phyloP scores from a whole-genome alignment of 139 green algal genomes.

The Zygnema cylindricum region DNA sequence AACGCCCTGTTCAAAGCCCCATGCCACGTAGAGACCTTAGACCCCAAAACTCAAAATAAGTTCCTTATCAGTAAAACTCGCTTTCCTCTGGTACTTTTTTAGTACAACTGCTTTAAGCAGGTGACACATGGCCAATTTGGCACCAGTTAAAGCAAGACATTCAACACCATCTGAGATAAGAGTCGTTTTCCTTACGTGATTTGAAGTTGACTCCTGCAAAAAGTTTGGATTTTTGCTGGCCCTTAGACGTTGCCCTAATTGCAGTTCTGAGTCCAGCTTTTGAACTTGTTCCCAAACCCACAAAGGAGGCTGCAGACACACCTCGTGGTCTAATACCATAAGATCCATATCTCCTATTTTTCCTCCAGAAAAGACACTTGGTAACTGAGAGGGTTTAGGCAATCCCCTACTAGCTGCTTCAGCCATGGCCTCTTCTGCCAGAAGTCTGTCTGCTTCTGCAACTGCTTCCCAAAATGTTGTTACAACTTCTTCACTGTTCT shows the following conservation, averaged over 20 bases:
- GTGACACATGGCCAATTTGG: no score
- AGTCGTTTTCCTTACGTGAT: conserved; percentile 1
- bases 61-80: no score
- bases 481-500: neutral
- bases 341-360: neutral
- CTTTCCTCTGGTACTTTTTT: no score
- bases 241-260: neutral
- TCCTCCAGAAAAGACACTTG: neutral
- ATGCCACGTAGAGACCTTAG: no score
- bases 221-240: conserved; percentile 5
- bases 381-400: neutral
- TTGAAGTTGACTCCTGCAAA: neutral
- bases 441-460: conserved; percentile 12
- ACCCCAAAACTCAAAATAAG: no score
- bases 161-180: no score
- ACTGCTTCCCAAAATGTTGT: neutral
- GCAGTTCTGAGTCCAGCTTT: neutral
- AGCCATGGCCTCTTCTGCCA: neutral
- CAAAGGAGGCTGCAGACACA: neutral
- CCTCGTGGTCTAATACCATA: conserved; percentile 6
- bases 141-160: no score
- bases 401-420: conserved; percentile 4
- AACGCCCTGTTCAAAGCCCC: neutral
- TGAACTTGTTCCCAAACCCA: neutral
- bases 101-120: no score